Evolutionary conservation across 2,329 filamentous ascomycete species (phyloP).

Genomic region (Raffaelea ambrosiae): DNA sequence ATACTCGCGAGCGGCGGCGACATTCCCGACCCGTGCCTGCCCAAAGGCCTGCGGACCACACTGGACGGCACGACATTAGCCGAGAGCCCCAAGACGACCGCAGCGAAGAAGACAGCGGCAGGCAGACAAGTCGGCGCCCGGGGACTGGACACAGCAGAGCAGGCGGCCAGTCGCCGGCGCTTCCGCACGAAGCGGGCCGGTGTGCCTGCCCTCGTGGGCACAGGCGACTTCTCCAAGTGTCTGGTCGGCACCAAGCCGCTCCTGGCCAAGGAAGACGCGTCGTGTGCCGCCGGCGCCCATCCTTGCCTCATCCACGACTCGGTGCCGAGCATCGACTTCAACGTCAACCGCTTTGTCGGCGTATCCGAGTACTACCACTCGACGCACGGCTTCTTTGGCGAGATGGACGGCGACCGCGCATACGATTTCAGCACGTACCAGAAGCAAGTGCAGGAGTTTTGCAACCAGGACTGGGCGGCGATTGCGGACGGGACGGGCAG

Average conservation of each 20-base stretch:
- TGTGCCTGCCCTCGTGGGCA: slow-evolving; percentile 62
- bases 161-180: not conserved
- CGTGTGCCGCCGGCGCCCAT: slow-evolving; percentile 48
- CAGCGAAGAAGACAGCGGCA: slow-evolving; percentile 24
- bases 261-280: slow-evolving; percentile 71
- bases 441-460: slow-evolving; percentile 74
- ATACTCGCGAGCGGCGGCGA: slow-evolving; percentile 43
- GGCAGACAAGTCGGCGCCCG: not conserved
- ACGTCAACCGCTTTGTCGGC: slow-evolving; percentile 94
- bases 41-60: slow-evolving; percentile 64
- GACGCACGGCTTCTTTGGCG: slow-evolving; percentile 85
- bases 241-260: slow-evolving; percentile 73
- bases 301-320: slow-evolving; percentile 91
- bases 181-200: slow-evolving; percentile 18
- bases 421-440: slow-evolving; percentile 93
- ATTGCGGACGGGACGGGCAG: slow-evolving; percentile 54
- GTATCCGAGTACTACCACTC: slow-evolving; percentile 99
- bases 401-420: slow-evolving; percentile 61
- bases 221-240: slow-evolving; percentile 81
- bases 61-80: slow-evolving; percentile 60
- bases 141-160: slow-evolving; percentile 3
- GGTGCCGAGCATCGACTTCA: slow-evolving; percentile 91
- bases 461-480: slow-evolving; percentile 73
- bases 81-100: too few species aligned
- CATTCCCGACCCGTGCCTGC: slow-evolving; percentile 85